phyloP scores from a whole-genome alignment of 1,284 basidiomycete species.

The Pulveroboletus sp. region DNA sequence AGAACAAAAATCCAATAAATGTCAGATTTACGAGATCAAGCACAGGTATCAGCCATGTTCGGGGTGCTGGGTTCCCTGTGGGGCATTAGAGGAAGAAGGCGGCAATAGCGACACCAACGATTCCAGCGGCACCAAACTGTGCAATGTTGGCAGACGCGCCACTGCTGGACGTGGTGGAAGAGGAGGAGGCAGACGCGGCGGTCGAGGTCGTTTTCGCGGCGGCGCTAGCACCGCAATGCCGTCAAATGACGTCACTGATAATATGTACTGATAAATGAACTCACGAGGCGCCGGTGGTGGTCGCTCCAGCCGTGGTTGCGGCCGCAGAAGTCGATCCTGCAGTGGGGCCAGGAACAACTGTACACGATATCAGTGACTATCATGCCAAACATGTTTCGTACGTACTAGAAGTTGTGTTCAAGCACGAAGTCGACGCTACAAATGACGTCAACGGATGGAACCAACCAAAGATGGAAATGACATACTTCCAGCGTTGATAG shows the following conservation, averaged over 20 bases:
- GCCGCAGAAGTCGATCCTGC: slow-evolving; percentile 22
- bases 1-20: slow-evolving; percentile 11
- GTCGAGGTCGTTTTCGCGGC: slow-evolving; percentile 6
- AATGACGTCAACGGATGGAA: neutral
- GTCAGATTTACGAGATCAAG: slow-evolving; percentile 18
- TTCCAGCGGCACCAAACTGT: slow-evolving; percentile 44
- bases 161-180: slow-evolving; percentile 19
- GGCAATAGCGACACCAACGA: slow-evolving; percentile 48
- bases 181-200: slow-evolving; percentile 20
- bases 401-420: slow-evolving; percentile 29
- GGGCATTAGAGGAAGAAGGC: slow-evolving; percentile 41
- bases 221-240: neutral
- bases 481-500: slow-evolving; percentile 50
- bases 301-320: neutral
- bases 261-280: neutral
- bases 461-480: neutral
- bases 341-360: slow-evolving; percentile 25
- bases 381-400: neutral
- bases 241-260: slow-evolving; percentile 12
- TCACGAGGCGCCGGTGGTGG: slow-evolving; percentile 23
- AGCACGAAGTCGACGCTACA: slow-evolving; percentile 39
- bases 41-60: slow-evolving; percentile 24
- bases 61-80: neutral
- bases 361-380: slow-evolving; percentile 11
- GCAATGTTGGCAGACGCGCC: slow-evolving; percentile 38